phyloP scores from a whole-genome alignment of 805 yeast genomes.

The Wickerhamomyces canadensis region DNA sequence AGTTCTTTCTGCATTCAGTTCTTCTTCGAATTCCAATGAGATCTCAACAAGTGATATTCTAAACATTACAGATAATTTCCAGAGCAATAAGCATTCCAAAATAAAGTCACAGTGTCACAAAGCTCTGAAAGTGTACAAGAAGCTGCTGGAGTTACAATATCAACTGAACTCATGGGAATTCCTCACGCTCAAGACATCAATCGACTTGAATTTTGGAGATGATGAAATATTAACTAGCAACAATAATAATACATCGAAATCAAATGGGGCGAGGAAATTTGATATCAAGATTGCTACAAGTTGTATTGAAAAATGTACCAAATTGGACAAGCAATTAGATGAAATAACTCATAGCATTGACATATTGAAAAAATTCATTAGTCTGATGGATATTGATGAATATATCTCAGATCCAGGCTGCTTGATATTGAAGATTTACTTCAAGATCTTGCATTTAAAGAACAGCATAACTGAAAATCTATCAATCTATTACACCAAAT shows the following conservation, averaged over 20 bases:
- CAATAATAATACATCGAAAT: too few relatives aligned
- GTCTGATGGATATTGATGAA: slow-evolving; percentile 13
- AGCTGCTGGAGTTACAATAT: slow-evolving; percentile 22
- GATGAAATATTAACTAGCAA: slow-evolving; percentile 9
- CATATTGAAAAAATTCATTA: slow-evolving; percentile 39
- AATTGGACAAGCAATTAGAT: slow-evolving; percentile 33
- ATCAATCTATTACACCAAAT: slow-evolving; percentile 56
- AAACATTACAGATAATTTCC: slow-evolving; percentile 9
- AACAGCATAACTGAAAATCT: slow-evolving; percentile 46
- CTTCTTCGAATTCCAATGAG: background rate
- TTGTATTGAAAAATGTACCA: slow-evolving; percentile 47
- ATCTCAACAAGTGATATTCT: slow-evolving; percentile 5
- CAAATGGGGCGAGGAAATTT: too few relatives aligned
- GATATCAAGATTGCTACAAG: slow-evolving; percentile 49
- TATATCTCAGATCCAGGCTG: slow-evolving; percentile 21
- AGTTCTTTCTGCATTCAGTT: slow-evolving; percentile 7
- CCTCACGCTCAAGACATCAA: slow-evolving; percentile 23
- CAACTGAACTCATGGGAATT: slow-evolving; percentile 29
- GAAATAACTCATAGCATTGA: slow-evolving; percentile 41
- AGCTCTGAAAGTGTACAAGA: slow-evolving; percentile 23
- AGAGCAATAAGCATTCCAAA: slow-evolving; percentile 9
- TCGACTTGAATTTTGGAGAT: slow-evolving; percentile 21
- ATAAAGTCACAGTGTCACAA: slow-evolving; percentile 22
- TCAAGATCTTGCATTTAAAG: slow-evolving; percentile 40
- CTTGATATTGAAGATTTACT: slow-evolving; percentile 21